Base-by-base conservation (phyloP, 2,329 filamentous ascomycete genomes). In the Diaporthe destruens region DNA sequence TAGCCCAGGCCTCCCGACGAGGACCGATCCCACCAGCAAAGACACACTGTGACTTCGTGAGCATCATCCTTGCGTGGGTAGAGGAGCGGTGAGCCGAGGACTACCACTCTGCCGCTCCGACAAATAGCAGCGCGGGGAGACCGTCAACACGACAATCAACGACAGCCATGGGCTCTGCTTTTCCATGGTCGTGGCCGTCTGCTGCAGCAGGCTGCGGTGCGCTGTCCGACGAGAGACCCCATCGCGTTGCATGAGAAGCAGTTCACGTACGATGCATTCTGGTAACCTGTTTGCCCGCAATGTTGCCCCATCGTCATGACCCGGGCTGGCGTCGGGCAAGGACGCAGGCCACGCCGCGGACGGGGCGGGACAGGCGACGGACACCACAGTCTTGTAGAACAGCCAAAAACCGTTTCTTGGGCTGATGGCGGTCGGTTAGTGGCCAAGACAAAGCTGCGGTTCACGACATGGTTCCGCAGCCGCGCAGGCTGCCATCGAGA, bases 401-500 rank as follows among this genome's bases (percentile, higher is more conserved):
- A 56, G 61, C 42, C 63, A 71, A 65, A 55, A 69, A 51, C 65
- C 63, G 72, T 72, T 69, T 63, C 18, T 39, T 57, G 51, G 56
- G 69, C 56, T 74, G 56, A 53, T 29, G 39, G 72, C 56, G 69
- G 32, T 54, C 55, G 66, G 39, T 65, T 47, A 59, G 72, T 74
- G 69, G 70, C 69, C 47, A 61, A 69, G 69, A 69, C 72, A 71
- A 36, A 44, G 54, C 63, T 57, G 53, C 29, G 72, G 56, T 57
- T 66, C 69, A 72, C 70, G 16, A 25, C 69, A 32, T 69, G 72
- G 63, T 59, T 51, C 20, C 44, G 55, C 55, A 70, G 68, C 66
- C 68, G 44, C 16, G 47, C 56, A 44, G 65, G 25, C 69, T 69
- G 57, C 47, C 56, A 61, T 71, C 51, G 55, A 72, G 42, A 54